phyloP scores from a whole-genome alignment of 108 stramenopile species.

The Conticribra weissflogii region DNA sequence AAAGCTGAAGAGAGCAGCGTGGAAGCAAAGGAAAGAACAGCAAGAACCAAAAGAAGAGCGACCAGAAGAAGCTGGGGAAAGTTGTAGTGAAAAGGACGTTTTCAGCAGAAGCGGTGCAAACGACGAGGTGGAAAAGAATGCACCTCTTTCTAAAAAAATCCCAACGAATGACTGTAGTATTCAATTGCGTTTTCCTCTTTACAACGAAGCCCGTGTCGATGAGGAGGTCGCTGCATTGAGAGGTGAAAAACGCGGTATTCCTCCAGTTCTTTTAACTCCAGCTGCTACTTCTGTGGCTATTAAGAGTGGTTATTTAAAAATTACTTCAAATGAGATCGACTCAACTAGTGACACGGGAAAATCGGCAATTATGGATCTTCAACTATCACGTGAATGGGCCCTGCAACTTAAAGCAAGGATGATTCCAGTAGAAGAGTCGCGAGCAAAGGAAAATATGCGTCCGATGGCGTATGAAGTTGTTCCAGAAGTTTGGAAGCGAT shows the following conservation, averaged over 20 bases:
- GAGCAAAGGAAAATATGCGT: constrained; percentile 68
- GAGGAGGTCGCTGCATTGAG: too few species aligned
- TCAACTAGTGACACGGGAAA: neutral
- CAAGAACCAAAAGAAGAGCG: neutral
- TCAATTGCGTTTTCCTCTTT: too few species aligned
- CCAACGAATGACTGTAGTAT: too few species aligned
- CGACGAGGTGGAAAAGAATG: neutral
- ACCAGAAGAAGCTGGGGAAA: neutral
- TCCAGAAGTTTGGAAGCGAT: constrained; percentile 73
- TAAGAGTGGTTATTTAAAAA: constrained; percentile 8
- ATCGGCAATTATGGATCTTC: constrained; percentile 52
- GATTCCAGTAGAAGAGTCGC: constrained; percentile 54
- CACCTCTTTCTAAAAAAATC: too few species aligned
- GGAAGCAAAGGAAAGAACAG: constrained; percentile 4
- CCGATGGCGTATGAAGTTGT: constrained; percentile 76
- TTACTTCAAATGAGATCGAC: too few species aligned
- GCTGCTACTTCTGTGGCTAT: constrained; percentile 54
- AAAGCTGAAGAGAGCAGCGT: constrained; percentile 18
- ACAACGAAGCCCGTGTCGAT: too few species aligned
- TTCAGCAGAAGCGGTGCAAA: neutral
- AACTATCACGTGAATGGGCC: constrained; percentile 65
- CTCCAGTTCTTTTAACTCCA: constrained; percentile 68
- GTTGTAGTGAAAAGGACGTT: neutral
- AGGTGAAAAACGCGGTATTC: constrained; percentile 24
- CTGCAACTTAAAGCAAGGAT: constrained; percentile 49